A percentile compares a stretch with the other conserved stretches of the same genome.
These are phyloP conservation scores for Annulohypoxylon stygium DNA, from an alignment of 495 filamentous ascomycete genomes.

Conservation along the genomic window DNA sequence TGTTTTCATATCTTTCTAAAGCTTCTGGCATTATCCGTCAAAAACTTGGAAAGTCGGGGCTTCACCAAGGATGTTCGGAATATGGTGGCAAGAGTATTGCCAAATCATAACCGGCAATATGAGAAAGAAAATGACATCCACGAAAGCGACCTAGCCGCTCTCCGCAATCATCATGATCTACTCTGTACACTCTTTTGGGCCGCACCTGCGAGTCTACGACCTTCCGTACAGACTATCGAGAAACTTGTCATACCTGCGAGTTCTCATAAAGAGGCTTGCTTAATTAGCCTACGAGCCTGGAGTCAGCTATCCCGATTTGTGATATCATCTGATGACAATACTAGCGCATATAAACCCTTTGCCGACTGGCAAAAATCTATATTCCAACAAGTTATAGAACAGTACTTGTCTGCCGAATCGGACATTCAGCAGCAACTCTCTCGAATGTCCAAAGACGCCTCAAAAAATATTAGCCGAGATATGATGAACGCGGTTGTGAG, in stretches of 20 bases:
- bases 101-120: conserved; percentile 89
- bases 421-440: conserved; percentile 65
- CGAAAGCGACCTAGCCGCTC: conserved; percentile 82
- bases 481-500: conserved; percentile 58
- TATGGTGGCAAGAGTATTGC: conserved; percentile 81
- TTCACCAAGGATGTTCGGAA: conserved; percentile 80
- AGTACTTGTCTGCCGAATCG: conserved; percentile 62
- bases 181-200: conserved; percentile 90
- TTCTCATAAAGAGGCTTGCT: conserved; percentile 88
- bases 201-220: conserved; percentile 77
- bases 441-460: conserved; percentile 53
- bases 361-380: conserved; percentile 75
- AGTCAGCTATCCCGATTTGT: conserved; percentile 81
- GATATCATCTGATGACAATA: conserved; percentile 69
- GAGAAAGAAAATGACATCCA: conserved; percentile 83
- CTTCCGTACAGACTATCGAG: conserved; percentile 76
- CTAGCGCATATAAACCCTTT: conserved; percentile 68
- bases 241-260: conserved; percentile 81
- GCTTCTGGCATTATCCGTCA: conserved; percentile 77
- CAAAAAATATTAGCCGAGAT: conserved; percentile 54
- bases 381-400: conserved; percentile 62
- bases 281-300: conserved; percentile 87
- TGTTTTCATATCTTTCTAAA: conserved; percentile 96
- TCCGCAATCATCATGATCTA: conserved; percentile 94
- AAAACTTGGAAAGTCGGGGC: conserved; percentile 68